Evolutionary conservation across 805 yeast genomes (phyloP).

Genomic region (Candida wancherniae): DNA sequence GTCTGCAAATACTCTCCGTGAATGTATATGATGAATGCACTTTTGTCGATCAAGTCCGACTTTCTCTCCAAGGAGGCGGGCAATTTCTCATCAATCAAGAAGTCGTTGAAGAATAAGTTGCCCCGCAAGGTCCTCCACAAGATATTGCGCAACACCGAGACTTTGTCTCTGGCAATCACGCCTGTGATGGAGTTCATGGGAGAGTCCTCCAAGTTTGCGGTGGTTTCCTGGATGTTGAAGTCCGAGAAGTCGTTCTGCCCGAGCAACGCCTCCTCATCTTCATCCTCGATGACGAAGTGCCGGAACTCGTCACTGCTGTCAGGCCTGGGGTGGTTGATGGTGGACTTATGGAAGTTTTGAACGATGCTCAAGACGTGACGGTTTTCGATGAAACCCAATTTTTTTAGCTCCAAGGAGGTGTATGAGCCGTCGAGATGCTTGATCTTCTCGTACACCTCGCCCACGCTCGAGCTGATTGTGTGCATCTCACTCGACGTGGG

Average conservation of each 20-base stretch:
- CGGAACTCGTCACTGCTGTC: slow-evolving; percentile 14
- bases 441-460: slow-evolving; percentile 26
- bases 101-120: slow-evolving; percentile 37
- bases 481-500: slow-evolving; percentile 35
- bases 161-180: slow-evolving; percentile 30
- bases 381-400: slow-evolving; percentile 27
- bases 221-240: slow-evolving; percentile 19
- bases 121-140: slow-evolving; percentile 43
- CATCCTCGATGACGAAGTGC: slow-evolving; percentile 17
- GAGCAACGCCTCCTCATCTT: slow-evolving; percentile 27
- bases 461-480: slow-evolving; percentile 23
- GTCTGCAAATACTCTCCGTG: slow-evolving; percentile 37
- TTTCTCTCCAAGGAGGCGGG: slow-evolving; percentile 16
- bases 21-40: slow-evolving; percentile 34
- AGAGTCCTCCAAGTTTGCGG: slow-evolving; percentile 16
- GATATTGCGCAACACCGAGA: slow-evolving; percentile 34
- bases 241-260: slow-evolving; percentile 18
- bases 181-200: slow-evolving; percentile 34
- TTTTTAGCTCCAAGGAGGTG: slow-evolving; percentile 22
- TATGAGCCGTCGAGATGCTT: slow-evolving; percentile 35
- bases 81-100: slow-evolving; percentile 23
- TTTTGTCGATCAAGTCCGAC: slow-evolving; percentile 25
- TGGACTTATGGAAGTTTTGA: slow-evolving; percentile 29
- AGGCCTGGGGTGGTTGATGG: slow-evolving; percentile 8
- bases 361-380: slow-evolving; percentile 31